Evolutionary conservation across 331 rosid genomes (phyloP).

Genomic region (Pyracantha coccinea): DNA sequence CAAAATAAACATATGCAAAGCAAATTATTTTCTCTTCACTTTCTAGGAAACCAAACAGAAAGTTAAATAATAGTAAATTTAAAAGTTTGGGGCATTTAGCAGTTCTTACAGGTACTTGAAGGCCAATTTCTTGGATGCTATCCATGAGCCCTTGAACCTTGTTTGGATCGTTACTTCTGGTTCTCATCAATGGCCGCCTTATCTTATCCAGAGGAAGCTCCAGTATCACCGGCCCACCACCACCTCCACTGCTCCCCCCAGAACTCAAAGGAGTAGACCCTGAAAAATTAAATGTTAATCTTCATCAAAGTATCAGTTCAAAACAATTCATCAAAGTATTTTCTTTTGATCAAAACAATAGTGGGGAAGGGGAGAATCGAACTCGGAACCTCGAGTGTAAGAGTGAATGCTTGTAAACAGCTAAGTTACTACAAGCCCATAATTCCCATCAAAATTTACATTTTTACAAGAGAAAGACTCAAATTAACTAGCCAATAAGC

Average conservation of each 20-base stretch:
- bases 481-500: neutral
- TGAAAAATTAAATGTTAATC: neutral
- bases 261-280: conserved; percentile 42
- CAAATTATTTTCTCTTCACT: neutral
- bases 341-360: too few species aligned
- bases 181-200: conserved; percentile 83
- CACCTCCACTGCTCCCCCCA: conserved; percentile 39
- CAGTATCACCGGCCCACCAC: conserved; percentile 70
- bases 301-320: too few species aligned
- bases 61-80: neutral
- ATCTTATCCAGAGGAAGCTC: conserved; percentile 95
- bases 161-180: conserved; percentile 63
- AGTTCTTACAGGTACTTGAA: conserved; percentile 75
- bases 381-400: too few species aligned
- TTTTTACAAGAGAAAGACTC: neutral
- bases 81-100: neutral
- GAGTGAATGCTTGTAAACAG: too few species aligned
- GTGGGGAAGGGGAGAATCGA: too few species aligned
- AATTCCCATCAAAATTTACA: neutral
- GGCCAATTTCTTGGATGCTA: conserved; percentile 81
- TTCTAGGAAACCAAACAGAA: conserved; percentile 2
- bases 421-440: too few species aligned
- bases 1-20: neutral
- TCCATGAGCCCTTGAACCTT: conserved; percentile 84
- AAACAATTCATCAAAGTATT: too few species aligned